Evolutionary conservation across 139 green algal species (phyloP), one percentile per base, ranked within the genome.

Genomic region (Medakamo hakoo): DNA sequence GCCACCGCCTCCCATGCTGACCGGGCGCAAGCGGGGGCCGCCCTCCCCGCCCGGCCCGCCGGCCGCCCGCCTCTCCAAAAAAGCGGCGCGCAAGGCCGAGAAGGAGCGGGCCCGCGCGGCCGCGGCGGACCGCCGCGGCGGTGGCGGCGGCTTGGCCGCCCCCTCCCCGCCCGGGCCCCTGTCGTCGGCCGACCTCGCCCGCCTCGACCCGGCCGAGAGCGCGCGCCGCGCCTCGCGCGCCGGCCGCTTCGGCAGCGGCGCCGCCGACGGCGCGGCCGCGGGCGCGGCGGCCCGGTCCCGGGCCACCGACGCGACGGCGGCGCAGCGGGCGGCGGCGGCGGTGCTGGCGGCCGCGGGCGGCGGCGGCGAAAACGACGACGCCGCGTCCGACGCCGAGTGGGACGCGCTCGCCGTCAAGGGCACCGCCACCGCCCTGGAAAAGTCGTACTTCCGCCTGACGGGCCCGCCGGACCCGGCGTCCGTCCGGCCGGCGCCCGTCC

Each of bases 361-460:
- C 9, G 28, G 16, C 14, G 28, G 9, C 9, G 27, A 60, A 52
- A 29, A 31, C 23, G 28, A 57, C 25, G 29, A 59, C 49, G n/a
- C n/a, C n/a, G n/a, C n/a, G n/a, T n/a, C n/a, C n/a, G n/a, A n/a
- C n/a, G 60, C 27, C 49, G 48, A 28, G 19, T 18, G 22, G 60
- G 27, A 48, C 32, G 48, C 29, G 63, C 31, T 27, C 28, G n/a
- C 31, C n/a, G 49, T 65, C 27, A 63, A 75, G 60, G 87, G 87
- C 67, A 89, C 72, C 1, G 80, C 73, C 59, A 62, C 80, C 62
- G 65, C 63, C 4, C 71, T 95, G 58, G 88, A 95, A 71, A 95
- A 95, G 79, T 78, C 78, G 64, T 95, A 93, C 72, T 81, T 94
- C 63, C 77, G 88, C 19, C 78, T 95, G n/a, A 93, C 86, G 18